Evolutionary conservation across 805 yeast genomes (phyloP).

Genomic region (Candida silvicultrix): DNA sequence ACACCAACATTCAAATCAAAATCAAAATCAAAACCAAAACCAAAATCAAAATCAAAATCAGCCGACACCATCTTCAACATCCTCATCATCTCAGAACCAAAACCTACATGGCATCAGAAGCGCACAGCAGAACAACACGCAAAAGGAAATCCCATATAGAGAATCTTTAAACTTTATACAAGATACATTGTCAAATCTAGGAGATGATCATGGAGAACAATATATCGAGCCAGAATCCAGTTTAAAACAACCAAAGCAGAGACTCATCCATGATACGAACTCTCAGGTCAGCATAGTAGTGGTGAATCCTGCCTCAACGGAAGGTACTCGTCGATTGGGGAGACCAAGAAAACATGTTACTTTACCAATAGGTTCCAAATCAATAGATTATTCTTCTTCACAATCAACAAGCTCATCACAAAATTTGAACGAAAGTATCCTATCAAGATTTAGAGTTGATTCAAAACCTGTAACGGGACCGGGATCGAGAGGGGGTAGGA

Average conservation of each 20-base stretch:
- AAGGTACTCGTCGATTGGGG: conserved; percentile 20
- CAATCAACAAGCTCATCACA: conserved; percentile 6
- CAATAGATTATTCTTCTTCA: background rate
- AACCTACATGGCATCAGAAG: background rate
- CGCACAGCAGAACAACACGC: background rate
- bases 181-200: background rate
- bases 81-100: background rate
- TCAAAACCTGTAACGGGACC: conserved; percentile 20
- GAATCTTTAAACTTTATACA: conserved; percentile 7
- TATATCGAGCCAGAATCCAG: background rate
- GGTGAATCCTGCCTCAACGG: conserved; percentile 20
- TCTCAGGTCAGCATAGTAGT: conserved; percentile 21
- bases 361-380: background rate
- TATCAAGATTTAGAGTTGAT: conserved; percentile 21
- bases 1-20: too few species aligned
- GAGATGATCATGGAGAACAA: background rate
- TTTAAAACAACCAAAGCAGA: conserved; percentile 19
- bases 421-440: conserved; percentile 17
- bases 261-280: conserved; percentile 13
- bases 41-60: too few species aligned
- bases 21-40: too few species aligned
- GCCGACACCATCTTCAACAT: background rate
- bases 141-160: background rate
- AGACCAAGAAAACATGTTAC: conserved; percentile 17
- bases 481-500: conserved; percentile 22